These are phyloP conservation scores for Diaporthe nobilis DNA, from an alignment of 2,329 filamentous ascomycete genomes.

Conservation along the genomic window DNA sequence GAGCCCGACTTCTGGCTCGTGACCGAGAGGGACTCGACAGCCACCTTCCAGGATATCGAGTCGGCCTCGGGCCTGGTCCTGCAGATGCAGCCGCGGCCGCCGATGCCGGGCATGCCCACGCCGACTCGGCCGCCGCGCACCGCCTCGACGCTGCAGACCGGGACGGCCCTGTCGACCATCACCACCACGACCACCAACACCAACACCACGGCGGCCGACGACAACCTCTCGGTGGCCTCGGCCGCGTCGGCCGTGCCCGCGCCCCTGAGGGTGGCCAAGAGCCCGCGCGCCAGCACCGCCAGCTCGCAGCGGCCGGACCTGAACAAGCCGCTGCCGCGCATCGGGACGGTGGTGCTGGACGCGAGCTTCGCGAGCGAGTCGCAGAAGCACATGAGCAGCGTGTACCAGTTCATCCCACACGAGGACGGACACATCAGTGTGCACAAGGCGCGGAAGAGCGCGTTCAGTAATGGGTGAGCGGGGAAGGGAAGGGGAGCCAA, in stretches of 20 bases:
- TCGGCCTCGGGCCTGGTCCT: constrained; percentile 29
- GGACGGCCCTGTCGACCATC: not conserved
- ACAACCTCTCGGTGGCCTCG: not conserved
- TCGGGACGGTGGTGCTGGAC: constrained; percentile 38
- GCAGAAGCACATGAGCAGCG: constrained; percentile 33
- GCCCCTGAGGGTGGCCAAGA: constrained; percentile 5
- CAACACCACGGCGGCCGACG: not conserved
- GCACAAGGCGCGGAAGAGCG: constrained; percentile 37
- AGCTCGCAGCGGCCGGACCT: constrained; percentile 37
- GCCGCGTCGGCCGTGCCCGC: not conserved
- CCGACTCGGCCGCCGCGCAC: constrained; percentile 35
- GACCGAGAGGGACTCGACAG: constrained; percentile 29
- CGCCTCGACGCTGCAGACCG: not conserved
- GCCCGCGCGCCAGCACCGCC: constrained; percentile 56
- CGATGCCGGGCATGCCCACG: constrained; percentile 33
- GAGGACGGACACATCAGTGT: constrained; percentile 43
- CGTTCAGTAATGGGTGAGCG: not conserved
- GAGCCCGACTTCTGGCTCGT: constrained; percentile 36
- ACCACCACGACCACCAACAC: not conserved
- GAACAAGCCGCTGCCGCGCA: constrained; percentile 40
- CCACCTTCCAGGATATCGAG: constrained; percentile 25
- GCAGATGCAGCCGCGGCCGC: constrained; percentile 23
- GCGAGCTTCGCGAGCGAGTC: constrained; percentile 16
- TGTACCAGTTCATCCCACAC: constrained; percentile 43
- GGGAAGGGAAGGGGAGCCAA: not conserved